Evolutionary conservation across 441 rosid species (phyloP), one percentile per base, ranked within the genome.

Genomic region (Populus hybrid): DNA sequence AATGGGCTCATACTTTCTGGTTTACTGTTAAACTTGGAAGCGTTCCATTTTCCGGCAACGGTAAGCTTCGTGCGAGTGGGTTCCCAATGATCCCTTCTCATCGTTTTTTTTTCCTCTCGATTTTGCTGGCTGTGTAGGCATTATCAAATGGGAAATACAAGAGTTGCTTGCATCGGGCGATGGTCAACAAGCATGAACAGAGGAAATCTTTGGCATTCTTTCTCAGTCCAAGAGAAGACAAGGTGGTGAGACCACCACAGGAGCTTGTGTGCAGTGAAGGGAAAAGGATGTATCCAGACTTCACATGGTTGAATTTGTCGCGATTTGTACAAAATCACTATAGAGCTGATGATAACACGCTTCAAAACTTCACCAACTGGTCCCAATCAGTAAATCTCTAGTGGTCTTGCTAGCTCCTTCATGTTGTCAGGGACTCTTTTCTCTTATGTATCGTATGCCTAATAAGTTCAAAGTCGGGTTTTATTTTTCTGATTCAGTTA

Each of bases 161-260:
- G 83, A 87, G 91, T 50, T 85, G 88, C 70, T 80, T 82, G 76
- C 90, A 87, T 30, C 83, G 91, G 30, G 91, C 87, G 40, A 81
- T 88, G 46, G 90, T 90, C 53, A 88, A 85, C 69, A 68, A 69
- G 53, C 67, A 77, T 21, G 81, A 24, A 75, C 82, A 80, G 35
- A 83, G 89, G 74, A 79, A 35, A 80, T 90, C 89, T 6, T 14
- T 88, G 81, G 88, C 80, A 1, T 90, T 78, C 78, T 90, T 90
- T 79, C 75, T 88, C 57, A 83, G 87, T 77, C 91, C 90, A 9
- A 79, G 68, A 50, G 82, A 70, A 8, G 89, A 88, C 81, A 84
- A 87, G 40, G 57, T 86, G 75, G 82, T 88, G 42, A 76, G 66
- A 38, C 86, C 90, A 7, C 92, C 88, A 10, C 59, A 53, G 12